Evolutionary conservation across 106 monocot genomes (phyloP).

Genomic region (Narthecium ossifragum): DNA sequence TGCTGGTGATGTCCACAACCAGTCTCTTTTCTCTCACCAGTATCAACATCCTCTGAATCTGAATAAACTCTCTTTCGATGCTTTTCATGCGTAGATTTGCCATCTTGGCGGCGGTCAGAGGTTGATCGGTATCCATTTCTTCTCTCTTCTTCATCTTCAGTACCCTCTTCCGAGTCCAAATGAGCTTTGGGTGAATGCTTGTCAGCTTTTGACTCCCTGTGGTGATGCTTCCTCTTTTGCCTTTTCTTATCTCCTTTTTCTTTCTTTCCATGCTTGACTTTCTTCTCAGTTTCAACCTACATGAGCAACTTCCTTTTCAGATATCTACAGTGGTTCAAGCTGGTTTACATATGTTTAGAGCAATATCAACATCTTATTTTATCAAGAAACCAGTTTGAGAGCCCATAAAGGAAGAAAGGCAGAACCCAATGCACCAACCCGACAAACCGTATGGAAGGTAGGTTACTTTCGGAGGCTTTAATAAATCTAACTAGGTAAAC

Average conservation of each 20-base stretch:
- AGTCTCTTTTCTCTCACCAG: constrained; percentile 8
- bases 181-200: constrained; percentile 15
- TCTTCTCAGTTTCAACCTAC: constrained; percentile 75
- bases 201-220: constrained; percentile 25
- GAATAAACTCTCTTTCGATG: background rate
- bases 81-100: constrained; percentile 1
- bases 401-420: too few relatives aligned
- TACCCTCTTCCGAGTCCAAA: constrained; percentile 38
- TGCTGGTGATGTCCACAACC: constrained; percentile 2
- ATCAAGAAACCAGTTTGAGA: too few relatives aligned
- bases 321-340: too few relatives aligned
- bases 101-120: constrained; percentile 4
- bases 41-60: background rate
- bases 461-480: too few relatives aligned
- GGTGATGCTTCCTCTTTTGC: constrained; percentile 45
- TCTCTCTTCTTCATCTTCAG: constrained; percentile 22
- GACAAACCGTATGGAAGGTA: too few relatives aligned
- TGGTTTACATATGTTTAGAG: too few relatives aligned
- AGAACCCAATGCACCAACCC: too few relatives aligned
- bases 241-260: constrained; percentile 45
- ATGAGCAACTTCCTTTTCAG: background rate
- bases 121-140: constrained; percentile 14
- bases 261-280: constrained; percentile 43
- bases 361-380: too few relatives aligned
- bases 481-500: too few relatives aligned